These are phyloP conservation scores for Mycena leptocephala DNA, from an alignment of 768 basidiomycete genomes.

Conservation along the genomic window DNA sequence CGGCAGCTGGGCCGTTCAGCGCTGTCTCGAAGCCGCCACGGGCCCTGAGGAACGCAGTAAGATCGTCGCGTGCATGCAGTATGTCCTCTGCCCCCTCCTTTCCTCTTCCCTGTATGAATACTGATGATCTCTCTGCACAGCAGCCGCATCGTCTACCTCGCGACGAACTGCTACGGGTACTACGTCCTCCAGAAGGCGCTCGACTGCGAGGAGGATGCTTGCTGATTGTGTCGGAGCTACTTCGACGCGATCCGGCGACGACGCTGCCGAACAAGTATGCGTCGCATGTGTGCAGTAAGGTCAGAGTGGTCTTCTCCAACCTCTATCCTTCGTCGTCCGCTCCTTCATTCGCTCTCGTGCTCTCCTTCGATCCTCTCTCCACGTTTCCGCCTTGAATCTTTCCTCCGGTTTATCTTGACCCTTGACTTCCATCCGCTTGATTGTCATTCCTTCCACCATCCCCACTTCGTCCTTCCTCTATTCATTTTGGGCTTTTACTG, in stretches of 20 bases:
- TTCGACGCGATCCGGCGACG: conserved; percentile 88
- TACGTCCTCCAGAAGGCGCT: no score
- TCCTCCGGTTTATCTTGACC: conserved; percentile 6
- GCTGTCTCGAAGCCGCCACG: no score
- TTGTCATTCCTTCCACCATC: conserved; percentile 9
- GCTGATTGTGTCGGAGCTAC: no score
- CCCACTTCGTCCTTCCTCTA: not conserved
- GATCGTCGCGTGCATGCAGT: no score
- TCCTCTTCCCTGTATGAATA: conserved; percentile 8
- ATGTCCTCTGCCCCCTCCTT: conserved; percentile 31
- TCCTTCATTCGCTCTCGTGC: no score
- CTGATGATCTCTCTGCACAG: conserved; percentile 53
- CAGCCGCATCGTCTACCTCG: conserved; percentile 88
- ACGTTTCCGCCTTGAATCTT: no score
- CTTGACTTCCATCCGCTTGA: not conserved
- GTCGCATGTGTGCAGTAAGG: conserved; percentile 94
- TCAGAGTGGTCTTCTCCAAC: conserved; percentile 50
- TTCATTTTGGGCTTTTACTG: conserved; percentile 17
- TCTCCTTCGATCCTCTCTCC: no score
- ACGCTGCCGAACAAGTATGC: conserved; percentile 93
- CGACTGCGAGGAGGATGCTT: no score
- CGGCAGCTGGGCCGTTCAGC: no score
- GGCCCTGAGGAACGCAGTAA: no score
- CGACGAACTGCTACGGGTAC: conserved; percentile 91
- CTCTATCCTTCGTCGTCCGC: no score